phyloP scores from a whole-genome alignment of 169 alveolate genomes.

The Cryptosporidium baileyi region DNA sequence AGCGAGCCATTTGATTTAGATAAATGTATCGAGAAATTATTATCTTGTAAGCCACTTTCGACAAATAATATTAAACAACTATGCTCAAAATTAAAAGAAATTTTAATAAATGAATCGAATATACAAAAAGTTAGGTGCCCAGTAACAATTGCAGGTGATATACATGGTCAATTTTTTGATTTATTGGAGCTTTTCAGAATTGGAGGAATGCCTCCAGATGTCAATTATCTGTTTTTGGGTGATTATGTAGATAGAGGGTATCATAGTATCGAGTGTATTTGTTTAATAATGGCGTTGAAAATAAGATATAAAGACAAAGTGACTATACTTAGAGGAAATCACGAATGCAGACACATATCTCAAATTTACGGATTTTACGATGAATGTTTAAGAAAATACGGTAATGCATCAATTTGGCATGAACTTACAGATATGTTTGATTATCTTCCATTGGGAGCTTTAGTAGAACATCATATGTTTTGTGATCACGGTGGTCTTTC shows the following conservation, averaged over 20 bases:
- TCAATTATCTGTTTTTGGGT: constrained; percentile 96
- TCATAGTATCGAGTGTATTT: constrained; percentile 92
- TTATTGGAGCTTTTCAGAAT: constrained; percentile 92
- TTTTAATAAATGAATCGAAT: constrained; percentile 83
- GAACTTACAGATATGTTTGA: constrained; percentile 95
- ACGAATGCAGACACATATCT: constrained; percentile 92
- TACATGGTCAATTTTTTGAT: constrained; percentile 97
- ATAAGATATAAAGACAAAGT: constrained; percentile 89
- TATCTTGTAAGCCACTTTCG: constrained; percentile 78
- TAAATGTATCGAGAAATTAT: constrained; percentile 71
- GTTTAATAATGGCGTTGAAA: constrained; percentile 90
- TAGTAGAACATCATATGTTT: constrained; percentile 91
- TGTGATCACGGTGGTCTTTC: constrained; percentile 98
- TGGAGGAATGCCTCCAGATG: constrained; percentile 92
- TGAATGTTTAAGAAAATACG: constrained; percentile 96
- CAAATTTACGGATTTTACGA: constrained; percentile 97
- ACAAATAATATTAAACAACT: constrained; percentile 75
- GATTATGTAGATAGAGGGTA: constrained; percentile 99
- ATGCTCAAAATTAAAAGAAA: constrained; percentile 84
- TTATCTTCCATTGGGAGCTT: constrained; percentile 94
- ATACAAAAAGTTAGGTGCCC: constrained; percentile 88
- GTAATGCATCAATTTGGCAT: constrained; percentile 94
- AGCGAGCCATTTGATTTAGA: constrained; percentile 71
- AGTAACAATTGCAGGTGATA: constrained; percentile 95
- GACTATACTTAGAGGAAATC: constrained; percentile 95